Evolutionary conservation across 192 early-diverging fungal genomes (phyloP).

Genomic region (Coemansia sp.): DNA sequence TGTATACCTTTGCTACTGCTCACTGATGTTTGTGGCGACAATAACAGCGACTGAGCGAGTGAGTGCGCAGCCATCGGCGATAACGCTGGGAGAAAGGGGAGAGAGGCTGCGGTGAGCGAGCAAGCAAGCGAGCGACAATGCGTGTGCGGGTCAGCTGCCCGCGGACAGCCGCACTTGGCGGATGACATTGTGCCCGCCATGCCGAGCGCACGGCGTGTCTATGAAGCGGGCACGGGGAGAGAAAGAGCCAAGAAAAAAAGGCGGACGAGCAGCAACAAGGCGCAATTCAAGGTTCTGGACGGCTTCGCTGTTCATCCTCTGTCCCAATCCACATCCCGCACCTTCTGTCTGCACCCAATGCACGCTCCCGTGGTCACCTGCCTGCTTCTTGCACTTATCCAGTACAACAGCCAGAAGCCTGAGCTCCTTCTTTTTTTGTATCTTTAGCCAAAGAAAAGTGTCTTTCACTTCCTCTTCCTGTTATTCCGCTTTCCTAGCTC

Average conservation of each 20-base stretch:
- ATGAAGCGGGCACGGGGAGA: constrained; percentile 15
- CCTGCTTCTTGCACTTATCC: constrained; percentile 18
- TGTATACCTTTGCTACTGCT: constrained; percentile 1
- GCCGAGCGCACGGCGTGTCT: constrained; percentile 13
- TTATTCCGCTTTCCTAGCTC: constrained; percentile 9
- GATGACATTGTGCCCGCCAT: constrained; percentile 10
- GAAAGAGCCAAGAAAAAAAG: neutral
- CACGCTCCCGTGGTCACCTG: constrained; percentile 16
- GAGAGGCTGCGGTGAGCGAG: neutral
- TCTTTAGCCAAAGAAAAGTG: neutral
- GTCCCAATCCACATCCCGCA: constrained; percentile 1
- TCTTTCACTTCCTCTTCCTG: constrained; percentile 1
- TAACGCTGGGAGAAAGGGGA: neutral
- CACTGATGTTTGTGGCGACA: neutral
- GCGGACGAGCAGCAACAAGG: neutral
- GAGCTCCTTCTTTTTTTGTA: constrained; percentile 5
- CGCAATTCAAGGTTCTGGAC: constrained; percentile 51
- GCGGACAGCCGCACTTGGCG: constrained; percentile 8
- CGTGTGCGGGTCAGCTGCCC: constrained; percentile 9
- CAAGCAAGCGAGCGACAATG: constrained; percentile 1
- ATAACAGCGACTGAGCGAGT: neutral
- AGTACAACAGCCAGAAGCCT: neutral
- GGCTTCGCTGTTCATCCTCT: constrained; percentile 36
- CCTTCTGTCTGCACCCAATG: constrained; percentile 13
- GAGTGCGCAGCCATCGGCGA: constrained; percentile 8